Percentiles rank a stretch among this genome's conserved stretches.
Conservation (phyloP, 129 eudicot genomes). For the Rutidosis leptorrhynchoides region DNA sequence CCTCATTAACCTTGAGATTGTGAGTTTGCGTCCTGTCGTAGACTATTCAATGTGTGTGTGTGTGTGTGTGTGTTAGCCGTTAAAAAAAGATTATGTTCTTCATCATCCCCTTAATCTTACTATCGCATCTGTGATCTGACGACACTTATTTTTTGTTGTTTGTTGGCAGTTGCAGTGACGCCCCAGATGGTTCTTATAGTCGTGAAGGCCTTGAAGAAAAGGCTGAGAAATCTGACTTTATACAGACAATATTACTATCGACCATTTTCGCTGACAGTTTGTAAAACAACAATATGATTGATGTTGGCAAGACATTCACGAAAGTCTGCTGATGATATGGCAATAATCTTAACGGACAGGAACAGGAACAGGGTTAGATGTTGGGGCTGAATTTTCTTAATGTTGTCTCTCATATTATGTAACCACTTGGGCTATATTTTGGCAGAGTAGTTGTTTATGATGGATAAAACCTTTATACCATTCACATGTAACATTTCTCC, state of each 20-base stretch:
- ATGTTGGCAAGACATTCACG: constrained; percentile 20
- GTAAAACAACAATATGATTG: constrained; percentile 21
- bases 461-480: constrained; percentile 1
- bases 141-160: neutral
- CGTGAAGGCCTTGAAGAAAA: constrained; percentile 44
- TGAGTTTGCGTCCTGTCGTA: too few species aligned
- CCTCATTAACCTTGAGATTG: too few species aligned
- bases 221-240: constrained; percentile 52
- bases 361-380: constrained; percentile 10
- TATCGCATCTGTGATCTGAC: neutral
- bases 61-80: too few species aligned
- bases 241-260: constrained; percentile 50
- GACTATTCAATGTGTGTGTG: too few species aligned
- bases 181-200: constrained; percentile 16
- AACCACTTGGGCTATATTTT: constrained; percentile 24
- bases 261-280: constrained; percentile 50
- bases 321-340: neutral
- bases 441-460: constrained; percentile 20
- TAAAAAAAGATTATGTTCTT: too few species aligned
- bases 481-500: constrained; percentile 6
- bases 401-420: constrained; percentile 18
- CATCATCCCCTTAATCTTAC: neutral
- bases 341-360: constrained; percentile 16
- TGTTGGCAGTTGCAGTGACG: constrained; percentile 31
- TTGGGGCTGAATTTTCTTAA: constrained; percentile 16